Base-by-base conservation (phyloP, 352 stramenopile genomes). In the Pythium scleroteichum region DNA sequence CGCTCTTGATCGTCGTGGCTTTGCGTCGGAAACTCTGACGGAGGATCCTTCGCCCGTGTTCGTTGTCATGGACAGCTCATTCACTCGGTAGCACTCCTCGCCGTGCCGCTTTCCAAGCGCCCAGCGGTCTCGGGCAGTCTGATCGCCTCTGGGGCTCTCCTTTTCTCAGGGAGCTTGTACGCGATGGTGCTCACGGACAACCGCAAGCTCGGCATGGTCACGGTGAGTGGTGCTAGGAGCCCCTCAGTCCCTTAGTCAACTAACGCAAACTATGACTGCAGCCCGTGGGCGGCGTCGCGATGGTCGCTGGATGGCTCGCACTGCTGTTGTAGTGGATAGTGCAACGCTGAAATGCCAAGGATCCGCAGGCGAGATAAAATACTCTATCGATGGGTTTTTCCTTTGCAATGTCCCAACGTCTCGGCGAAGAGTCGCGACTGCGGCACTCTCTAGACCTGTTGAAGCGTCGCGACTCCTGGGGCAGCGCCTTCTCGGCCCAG, bases 81-180 rank as follows among this genome's bases (percentile, higher is more conserved):
- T 42, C 82, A 94, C 66, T 94, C 85, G 64, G 67, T 88, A 8
- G 85, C 79, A 55, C 62, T 94, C 14, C 70, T 94, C 7, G 83
- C 76, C 14, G 78, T 72, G 55, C 85, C 85, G 26, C 66, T 94
- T 35, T 75, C 76, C 32, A 78, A 73, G 59, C 82, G 82, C 10
- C 85, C 85, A 38, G 71, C 57, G 2, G 56, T 92, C 50, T 76
- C 76, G 0, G 85, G 85, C 6, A 69, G 71, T 1, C 66, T 94
- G 38, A 66, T 94, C 22, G 66, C 76, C 23, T 78, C 75, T 16
- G 85, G 85, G 20, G 80, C 79, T 24, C 38, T 93, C 26, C 54
- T 94, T 24, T 94, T 94, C 67, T 92, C 85, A 0, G 85, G 85
- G 7, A 92, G 81, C 53, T 61, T 94, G 22, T 94, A 94, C 60